These are phyloP conservation scores for Emmonsia crescens DNA, from an alignment of 2,329 filamentous ascomycete genomes.

Conservation along the genomic window DNA sequence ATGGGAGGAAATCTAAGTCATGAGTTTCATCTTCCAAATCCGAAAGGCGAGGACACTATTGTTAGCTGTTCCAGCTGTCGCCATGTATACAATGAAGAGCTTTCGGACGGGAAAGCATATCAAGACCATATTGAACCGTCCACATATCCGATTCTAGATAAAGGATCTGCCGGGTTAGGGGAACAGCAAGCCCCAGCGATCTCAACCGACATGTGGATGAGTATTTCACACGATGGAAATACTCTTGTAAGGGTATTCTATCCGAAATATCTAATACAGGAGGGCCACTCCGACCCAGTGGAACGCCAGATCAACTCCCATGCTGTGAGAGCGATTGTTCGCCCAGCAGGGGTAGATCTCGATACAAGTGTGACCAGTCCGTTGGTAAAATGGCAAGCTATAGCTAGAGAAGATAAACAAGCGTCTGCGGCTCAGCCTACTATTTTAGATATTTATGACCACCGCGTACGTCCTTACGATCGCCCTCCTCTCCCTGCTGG, in stretches of 20 bases:
- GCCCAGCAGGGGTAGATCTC: constrained; percentile 49
- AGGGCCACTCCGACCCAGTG: constrained; percentile 21
- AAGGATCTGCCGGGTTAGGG: constrained; percentile 4
- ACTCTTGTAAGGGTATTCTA: constrained; percentile 63
- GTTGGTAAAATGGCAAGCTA: constrained; percentile 41
- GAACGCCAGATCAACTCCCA: constrained; percentile 44
- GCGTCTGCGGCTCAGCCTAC: neutral
- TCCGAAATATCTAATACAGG: constrained; percentile 35
- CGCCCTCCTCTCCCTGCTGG: constrained; percentile 30
- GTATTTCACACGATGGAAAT: constrained; percentile 45
- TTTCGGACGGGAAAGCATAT: constrained; percentile 45
- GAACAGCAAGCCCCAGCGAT: constrained; percentile 20
- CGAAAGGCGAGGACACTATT: constrained; percentile 75
- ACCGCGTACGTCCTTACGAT: constrained; percentile 29
- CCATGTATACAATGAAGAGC: constrained; percentile 77
- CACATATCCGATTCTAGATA: neutral
- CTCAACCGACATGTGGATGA: constrained; percentile 31
- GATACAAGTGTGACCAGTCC: constrained; percentile 60
- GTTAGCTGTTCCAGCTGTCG: constrained; percentile 63
- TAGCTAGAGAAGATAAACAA: constrained; percentile 18
- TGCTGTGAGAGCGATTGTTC: constrained; percentile 49
- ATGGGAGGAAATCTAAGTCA: constrained; percentile 92
- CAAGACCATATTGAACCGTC: constrained; percentile 17
- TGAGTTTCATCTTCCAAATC: constrained; percentile 77
- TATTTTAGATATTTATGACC: constrained; percentile 33